Base-by-base conservation (phyloP, 2,329 filamentous ascomycete genomes). In the Mycosphaerella arachidis region DNA sequence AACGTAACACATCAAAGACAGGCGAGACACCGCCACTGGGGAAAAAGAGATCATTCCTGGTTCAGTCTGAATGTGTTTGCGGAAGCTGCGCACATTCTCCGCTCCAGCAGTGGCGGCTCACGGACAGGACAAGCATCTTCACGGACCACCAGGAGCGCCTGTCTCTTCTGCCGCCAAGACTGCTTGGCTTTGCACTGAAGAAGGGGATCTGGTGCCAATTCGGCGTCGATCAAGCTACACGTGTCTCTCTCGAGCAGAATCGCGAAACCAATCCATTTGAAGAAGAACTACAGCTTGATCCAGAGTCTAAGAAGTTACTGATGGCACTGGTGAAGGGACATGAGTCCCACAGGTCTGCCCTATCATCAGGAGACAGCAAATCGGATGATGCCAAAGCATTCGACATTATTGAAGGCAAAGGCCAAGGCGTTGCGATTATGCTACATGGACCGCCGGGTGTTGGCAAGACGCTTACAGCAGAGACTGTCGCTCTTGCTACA, bases 361-460 rank as follows among this genome's bases (percentile, higher is more conserved):
- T 16, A n/a, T 29, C 48, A 51, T 35, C 40, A 16, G 48, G 29
- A 9, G n/a, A 10, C 40, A 33, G 40, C 6, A 12, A n/a, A 30
- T 24, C 37, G 27, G 53, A 48, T 20, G 48, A 50, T 3, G 20
- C 29, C 6, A 20, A 37, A 46, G 27, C 37, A 9, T 20, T 46
- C 10, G 60, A 62, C 24, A 45, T 64, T 13, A 55, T 64, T 6
- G 59, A 58, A 33, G 57, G 59, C 29, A 64, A 64, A 46, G 62
- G 62, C n/a, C 48, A 57, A 29, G 75, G 75, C 0, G 59, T 76
- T 0, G 62, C 74, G 8, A 66, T 77, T 3, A 67, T 78, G 0
- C 59, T 78, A 0, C 70, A 71, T 29, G 75, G 76, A 24, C 73
- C 58, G 16, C 53, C 61, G 37, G 76, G 75, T 1, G 68, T 73